Evolutionary conservation across 2,329 filamentous ascomycete genomes (phyloP), one percentile per base, ranked within the genome.

Genomic region (Macrophomina pseudophaseolina): DNA sequence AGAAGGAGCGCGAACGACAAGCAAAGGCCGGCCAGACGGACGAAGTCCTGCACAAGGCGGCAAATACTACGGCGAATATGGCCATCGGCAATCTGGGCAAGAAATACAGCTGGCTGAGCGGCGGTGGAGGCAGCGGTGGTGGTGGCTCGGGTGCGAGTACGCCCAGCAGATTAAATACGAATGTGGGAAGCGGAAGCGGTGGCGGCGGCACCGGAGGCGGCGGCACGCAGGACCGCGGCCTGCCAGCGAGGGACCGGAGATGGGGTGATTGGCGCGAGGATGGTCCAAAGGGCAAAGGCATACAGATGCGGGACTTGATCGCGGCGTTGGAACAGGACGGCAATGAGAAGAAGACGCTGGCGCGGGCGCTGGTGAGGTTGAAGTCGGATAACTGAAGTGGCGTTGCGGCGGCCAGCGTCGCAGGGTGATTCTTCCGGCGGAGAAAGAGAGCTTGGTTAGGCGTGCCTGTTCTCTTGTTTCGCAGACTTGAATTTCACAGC

Each of bases 281-380:
- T 72, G 88, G 87, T 64, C 88, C 90, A 28, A 93, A 92, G 38
- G 65, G 65, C 44, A 42, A 56, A 35, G 89, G 90, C 32, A 92
- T 97, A 56, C 93, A 97, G 80, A 82, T 97, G 63, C 86, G 94
- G 65, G 94, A 97, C 77, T 89, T 93, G 82, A 83, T 97, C 16
- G 84, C 87, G 23, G 91, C 91, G 68, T 83, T 97, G 54, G 94
- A 97, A 77, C 84, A 88, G 60, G 92, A 97, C 75, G 90, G 91
- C 1, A 85, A 84, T 70, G 90, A 93, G 75, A 81, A 81, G 70
- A 86, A 82, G 74, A 86, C 88, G 30, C 71, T 78, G 35, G 71
- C 71, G 8, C 42, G 72, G 32, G 73, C 76, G 23, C 52, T 78
- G 53, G 74, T 75, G 32, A 70, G 74, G 44, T 67, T 76, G 59